These are phyloP conservation scores for Amphichorda felina DNA, from an alignment of 2,329 filamentous ascomycete genomes.

Conservation along the genomic window DNA sequence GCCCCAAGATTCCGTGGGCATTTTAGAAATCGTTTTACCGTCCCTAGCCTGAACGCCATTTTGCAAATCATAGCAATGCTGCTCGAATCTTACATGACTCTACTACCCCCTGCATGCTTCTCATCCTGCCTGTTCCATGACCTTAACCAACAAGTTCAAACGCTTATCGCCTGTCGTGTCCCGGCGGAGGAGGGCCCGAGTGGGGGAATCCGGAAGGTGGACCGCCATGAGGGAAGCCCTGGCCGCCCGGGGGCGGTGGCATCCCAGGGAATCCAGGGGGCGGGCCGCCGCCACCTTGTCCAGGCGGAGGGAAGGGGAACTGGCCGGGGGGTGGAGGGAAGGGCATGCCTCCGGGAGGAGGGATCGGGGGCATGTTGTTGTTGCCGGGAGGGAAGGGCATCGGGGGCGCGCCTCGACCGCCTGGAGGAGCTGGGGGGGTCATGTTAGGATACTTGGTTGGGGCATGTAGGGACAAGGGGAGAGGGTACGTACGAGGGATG, in stretches of 20 bases:
- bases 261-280: constrained; percentile 31
- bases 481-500: constrained; percentile 43
- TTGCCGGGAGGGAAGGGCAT: constrained; percentile 8
- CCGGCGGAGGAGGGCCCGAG: constrained; percentile 13
- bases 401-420: constrained; percentile 17
- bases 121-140: no score
- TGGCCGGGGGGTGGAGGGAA: constrained; percentile 16
- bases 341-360: constrained; percentile 11
- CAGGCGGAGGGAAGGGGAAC: constrained; percentile 14
- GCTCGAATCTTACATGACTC: background rate
- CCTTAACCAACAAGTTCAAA: no score
- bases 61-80: background rate
- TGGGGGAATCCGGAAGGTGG: constrained; percentile 21
- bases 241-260: constrained; percentile 25
- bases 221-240: constrained; percentile 27
- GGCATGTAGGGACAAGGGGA: background rate
- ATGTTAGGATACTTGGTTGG: constrained; percentile 5
- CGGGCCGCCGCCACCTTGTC: constrained; percentile 7
- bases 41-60: no score
- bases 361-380: constrained; percentile 8
- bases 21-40: no score
- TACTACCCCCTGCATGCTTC: no score
- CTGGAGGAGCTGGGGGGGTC: constrained; percentile 31
- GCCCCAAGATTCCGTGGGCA: no score
- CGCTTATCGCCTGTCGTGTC: constrained; percentile 24